phyloP scores from a whole-genome alignment of 176 grass and related monocot genomes.

The Hyparrhenia diplandra region DNA sequence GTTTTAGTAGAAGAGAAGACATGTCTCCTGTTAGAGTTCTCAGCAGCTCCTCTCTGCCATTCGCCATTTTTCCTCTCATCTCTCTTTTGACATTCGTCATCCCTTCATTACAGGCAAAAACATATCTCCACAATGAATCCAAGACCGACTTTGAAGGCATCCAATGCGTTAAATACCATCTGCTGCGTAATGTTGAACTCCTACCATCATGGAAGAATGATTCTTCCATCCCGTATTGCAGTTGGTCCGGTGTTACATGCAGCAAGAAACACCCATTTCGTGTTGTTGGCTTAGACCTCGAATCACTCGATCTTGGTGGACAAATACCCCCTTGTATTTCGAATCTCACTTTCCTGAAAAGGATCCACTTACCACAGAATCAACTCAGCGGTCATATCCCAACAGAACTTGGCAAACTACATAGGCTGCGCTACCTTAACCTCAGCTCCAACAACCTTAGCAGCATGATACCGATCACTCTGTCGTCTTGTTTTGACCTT shows the following conservation, averaged over 20 bases:
- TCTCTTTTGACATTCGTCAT: background rate
- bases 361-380: constrained; percentile 18
- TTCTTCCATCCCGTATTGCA: constrained; percentile 16
- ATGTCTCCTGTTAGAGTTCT: background rate
- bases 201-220: constrained; percentile 29
- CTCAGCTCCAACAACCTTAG: constrained; percentile 30
- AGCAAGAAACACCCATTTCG: constrained; percentile 6
- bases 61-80: background rate
- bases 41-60: background rate
- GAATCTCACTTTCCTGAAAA: constrained; percentile 30
- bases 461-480: constrained; percentile 13
- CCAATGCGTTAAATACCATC: constrained; percentile 26
- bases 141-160: background rate
- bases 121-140: background rate
- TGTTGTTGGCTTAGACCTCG: constrained; percentile 20
- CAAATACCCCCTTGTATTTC: constrained; percentile 34
- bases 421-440: constrained; percentile 20
- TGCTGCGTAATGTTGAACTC: background rate
- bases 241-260: too few relatives aligned
- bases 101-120: background rate
- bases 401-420: constrained; percentile 24
- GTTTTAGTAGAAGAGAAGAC: background rate
- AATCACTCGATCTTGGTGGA: constrained; percentile 13
- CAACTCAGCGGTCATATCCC: constrained; percentile 30
- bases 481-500: constrained; percentile 18